phyloP scores from a whole-genome alignment of 257 asterid genomes.

The Haberlea rhodopensis region DNA sequence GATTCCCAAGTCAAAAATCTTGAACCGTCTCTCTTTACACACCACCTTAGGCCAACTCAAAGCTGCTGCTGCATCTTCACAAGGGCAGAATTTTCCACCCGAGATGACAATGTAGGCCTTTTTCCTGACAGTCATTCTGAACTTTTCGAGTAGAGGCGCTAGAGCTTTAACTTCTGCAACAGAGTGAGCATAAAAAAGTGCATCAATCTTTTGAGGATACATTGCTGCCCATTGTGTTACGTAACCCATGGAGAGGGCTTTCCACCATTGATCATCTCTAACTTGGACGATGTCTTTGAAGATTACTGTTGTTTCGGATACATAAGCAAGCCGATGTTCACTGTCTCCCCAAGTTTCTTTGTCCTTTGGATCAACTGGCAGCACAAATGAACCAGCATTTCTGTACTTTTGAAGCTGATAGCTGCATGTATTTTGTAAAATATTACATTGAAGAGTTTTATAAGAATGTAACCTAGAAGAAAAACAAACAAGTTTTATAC shows the following conservation, averaged over 20 bases:
- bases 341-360: slow-evolving; percentile 98
- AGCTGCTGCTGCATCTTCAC: slow-evolving; percentile 72
- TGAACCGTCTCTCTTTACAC: slow-evolving; percentile 80
- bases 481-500: slow-evolving; percentile 30
- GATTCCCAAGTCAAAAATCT: slow-evolving; percentile 80
- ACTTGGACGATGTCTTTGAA: slow-evolving; percentile 86
- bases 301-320: slow-evolving; percentile 88
- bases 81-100: slow-evolving; percentile 78
- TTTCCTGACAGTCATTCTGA: slow-evolving; percentile 65
- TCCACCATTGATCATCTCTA: slow-evolving; percentile 97
- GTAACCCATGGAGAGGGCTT: slow-evolving; percentile 87
- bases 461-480: not conserved
- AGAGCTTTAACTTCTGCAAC: slow-evolving; percentile 70
- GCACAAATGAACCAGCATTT: slow-evolving; percentile 77
- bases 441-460: slow-evolving; percentile 6
- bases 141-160: slow-evolving; percentile 76
- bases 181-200: slow-evolving; percentile 83
- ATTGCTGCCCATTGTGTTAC: slow-evolving; percentile 92
- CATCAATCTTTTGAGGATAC: slow-evolving; percentile 89
- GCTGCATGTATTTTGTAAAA: slow-evolving; percentile 36
- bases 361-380: slow-evolving; percentile 79
- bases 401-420: slow-evolving; percentile 97
- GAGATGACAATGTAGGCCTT: slow-evolving; percentile 86
- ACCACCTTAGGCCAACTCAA: slow-evolving; percentile 75
- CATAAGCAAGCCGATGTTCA: slow-evolving; percentile 86